Base-by-base conservation (phyloP, 805 yeast genomes). In the Kockiozyma suomiensis region DNA sequence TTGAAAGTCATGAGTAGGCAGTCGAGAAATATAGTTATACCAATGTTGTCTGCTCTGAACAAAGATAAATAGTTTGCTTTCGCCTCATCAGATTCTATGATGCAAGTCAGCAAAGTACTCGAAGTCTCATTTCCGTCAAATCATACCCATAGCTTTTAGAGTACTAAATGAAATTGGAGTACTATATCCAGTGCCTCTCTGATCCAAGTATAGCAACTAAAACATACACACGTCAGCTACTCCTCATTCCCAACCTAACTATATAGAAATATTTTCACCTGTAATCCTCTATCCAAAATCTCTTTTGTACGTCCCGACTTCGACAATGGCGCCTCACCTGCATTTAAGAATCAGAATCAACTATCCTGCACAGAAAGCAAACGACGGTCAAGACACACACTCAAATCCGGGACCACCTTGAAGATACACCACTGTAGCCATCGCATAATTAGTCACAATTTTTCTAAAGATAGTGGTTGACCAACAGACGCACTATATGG, bases 151-250 rank as follows among this genome's bases (percentile, higher is more conserved):
- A 30, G 46, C 26, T 28, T 37, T 56, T 28, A 66, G 28, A 28
- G 65, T 62, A 2, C 38, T 67, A 1, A 72, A 68, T 48, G 81
- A 82, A 19, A 84, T 68, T 0, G 83, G 79, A 2, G 79, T 72
- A 49, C 84, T 79, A 26, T 79, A 69, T 0, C 87, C 87, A 0
- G 87, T 83, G n/a, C 87, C 87, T 67, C 87, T 70, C 68, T 83
- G 87, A 71, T 83, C 87, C 50, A 81, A 70, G 42, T 75, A 78
- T 13, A 83, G 69, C 5, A 81, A 71, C 67, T 76, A 2, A 3
- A 15, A 23, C 23, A 7, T 13, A 19, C 13, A 15, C n/a, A 12
- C 5, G 28, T 7, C 38, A 48, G 15, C 37, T 17, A 17, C 6
- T 15, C 28, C 12, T 10, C 6, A 35, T 23, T 21, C 12, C 8